Evolutionary conservation across 73 alveolate species (phyloP).

Genomic region (Paramecium biaurelia): DNA sequence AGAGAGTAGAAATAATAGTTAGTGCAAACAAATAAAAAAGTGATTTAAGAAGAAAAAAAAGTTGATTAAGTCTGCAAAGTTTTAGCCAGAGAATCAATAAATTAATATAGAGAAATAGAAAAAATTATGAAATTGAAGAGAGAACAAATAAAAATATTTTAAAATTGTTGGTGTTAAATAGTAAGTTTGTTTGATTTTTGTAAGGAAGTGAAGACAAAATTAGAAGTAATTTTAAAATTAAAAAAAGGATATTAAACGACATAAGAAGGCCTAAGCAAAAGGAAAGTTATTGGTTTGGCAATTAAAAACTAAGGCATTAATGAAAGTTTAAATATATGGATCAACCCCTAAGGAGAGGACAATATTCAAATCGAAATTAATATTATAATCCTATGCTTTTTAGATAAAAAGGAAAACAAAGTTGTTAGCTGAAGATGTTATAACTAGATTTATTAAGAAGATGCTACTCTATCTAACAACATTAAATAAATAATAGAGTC

Average conservation of each 20-base stretch:
- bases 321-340: conserved; percentile 32
- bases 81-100: conserved; percentile 12
- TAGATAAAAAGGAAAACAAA: background rate
- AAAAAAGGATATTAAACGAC: conserved; percentile 9
- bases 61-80: conserved; percentile 17
- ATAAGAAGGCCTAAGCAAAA: background rate
- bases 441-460: background rate
- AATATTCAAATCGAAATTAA: background rate
- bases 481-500: background rate
- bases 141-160: background rate
- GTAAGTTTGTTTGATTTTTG: background rate
- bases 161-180: background rate
- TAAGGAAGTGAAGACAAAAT: background rate
- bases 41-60: background rate
- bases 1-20: background rate
- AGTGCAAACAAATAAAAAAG: background rate
- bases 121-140: background rate
- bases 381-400: background rate
- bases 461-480: background rate
- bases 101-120: background rate
- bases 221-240: background rate
- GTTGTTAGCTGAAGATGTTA: background rate
- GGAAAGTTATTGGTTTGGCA: background rate
- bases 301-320: background rate
- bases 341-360: conserved; percentile 31